These are phyloP conservation scores for Zygotorulaspora danielsina DNA, from an alignment of 805 yeast genomes.

Conservation along the genomic window DNA sequence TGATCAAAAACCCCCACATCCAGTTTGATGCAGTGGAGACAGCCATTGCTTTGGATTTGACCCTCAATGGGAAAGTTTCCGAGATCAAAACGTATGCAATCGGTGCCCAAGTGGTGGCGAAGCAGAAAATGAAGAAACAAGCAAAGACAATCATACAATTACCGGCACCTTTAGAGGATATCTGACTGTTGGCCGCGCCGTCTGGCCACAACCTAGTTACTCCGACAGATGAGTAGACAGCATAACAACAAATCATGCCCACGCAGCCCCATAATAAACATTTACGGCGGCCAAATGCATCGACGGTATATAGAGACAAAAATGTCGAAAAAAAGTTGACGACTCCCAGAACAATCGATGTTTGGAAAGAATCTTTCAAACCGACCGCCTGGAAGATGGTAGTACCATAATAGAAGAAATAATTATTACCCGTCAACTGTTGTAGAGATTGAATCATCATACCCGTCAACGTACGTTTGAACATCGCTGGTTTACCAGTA, in stretches of 20 bases:
- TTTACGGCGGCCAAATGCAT: conserved; percentile 50
- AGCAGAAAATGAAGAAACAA: conserved; percentile 61
- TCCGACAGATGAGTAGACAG: conserved; percentile 56
- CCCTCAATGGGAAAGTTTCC: conserved; percentile 65
- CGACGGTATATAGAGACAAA: conserved; percentile 47
- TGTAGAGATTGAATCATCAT: conserved; percentile 55
- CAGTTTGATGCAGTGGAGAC: conserved; percentile 60
- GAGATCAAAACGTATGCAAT: conserved; percentile 57
- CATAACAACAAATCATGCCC: conserved; percentile 45
- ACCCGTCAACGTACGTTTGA: conserved; percentile 49
- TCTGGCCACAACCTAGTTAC: conserved; percentile 41
- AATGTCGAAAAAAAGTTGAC: conserved; percentile 58
- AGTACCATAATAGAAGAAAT: conserved; percentile 64
- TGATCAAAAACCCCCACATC: conserved; percentile 59
- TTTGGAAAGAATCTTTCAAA: conserved; percentile 51
- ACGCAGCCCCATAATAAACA: conserved; percentile 45
- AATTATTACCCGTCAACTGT: conserved; percentile 64
- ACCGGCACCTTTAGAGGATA: conserved; percentile 52
- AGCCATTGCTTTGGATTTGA: conserved; percentile 51
- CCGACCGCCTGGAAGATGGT: conserved; percentile 60
- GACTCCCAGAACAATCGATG: conserved; percentile 54
- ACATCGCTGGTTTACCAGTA: conserved; percentile 63
- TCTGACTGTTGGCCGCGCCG: conserved; percentile 36
- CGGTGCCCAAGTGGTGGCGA: conserved; percentile 73
- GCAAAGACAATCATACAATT: conserved; percentile 65